Base-by-base conservation (phyloP, 768 basidiomycete species). In the Lepiota brunneoincarnata region DNA sequence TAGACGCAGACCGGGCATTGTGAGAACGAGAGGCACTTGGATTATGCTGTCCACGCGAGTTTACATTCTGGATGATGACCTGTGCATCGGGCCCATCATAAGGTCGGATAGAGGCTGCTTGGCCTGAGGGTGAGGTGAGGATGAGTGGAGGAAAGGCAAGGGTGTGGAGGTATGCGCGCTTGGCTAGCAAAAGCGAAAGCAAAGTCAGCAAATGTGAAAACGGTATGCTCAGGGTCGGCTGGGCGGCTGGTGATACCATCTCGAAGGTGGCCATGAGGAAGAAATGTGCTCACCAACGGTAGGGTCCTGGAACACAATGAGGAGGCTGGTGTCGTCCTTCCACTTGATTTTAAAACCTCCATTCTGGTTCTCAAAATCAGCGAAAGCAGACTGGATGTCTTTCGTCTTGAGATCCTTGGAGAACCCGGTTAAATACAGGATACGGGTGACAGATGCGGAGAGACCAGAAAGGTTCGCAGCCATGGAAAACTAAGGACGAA, bases 331-430 rank as follows among this genome's bases (percentile, higher is more conserved):
- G 71, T 99, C 97, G 70, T 99, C 95, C 63, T 84, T 82, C 97
- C 97, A 99, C 69, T 99, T 99, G 68, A 99, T 95, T 80, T 95
- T 93, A 77, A 96, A 97, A 20, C 97, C 97, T 24, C 96, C 97
- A 53, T 77, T 83, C 49, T 86, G 75, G 56, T 73, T 79, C 63
- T 97, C 93, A 81, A 89, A 98, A 41, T 94, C 93, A 46, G 86
- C 76, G 69, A 98, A 97, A 41, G 93, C 89, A 39, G 78, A 67
- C 67, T 98, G 94, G 45, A 99, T 91, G 71, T 99, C 97, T 69
- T 93, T 88, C 48, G 97, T 99, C 77, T 98, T 99, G 64, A 99
- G 83, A 74, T 94, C 89, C 67, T 94, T 89, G 9, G 91, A 82
- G 67, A 99, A 99, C 61, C 93, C 91, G n/a, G 85, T 84, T 54